Conservation (phyloP, 139 green algal species). For the Asterochloris erici region DNA sequence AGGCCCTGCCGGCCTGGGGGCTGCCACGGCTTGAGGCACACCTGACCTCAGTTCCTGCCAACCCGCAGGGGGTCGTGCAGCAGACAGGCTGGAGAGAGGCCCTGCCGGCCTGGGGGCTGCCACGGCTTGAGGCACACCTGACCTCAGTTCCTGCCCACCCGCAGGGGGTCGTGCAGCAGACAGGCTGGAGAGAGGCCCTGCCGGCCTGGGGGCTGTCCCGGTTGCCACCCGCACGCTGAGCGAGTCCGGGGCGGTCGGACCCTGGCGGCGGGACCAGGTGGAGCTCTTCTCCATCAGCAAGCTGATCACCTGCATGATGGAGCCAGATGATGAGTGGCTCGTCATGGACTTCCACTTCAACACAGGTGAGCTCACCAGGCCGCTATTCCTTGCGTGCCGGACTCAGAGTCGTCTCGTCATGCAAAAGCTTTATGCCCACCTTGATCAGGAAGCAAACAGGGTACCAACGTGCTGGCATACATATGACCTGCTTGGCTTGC, state of each 20-base stretch:
- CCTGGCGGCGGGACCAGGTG: conserved; percentile 79
- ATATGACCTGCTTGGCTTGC: not conserved
- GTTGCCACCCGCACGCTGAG: conserved; percentile 79
- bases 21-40: not conserved
- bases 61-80: not conserved
- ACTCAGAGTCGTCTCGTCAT: not conserved
- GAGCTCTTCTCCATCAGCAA: conserved; percentile 95
- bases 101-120: conserved; percentile 24
- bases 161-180: conserved; percentile 8
- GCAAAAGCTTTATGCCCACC: not conserved
- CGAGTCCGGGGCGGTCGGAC: conserved; percentile 80
- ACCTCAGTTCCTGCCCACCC: too few species aligned
- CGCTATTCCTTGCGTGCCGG: conserved; percentile 7
- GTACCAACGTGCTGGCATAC: too few species aligned
- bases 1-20: conserved; percentile 25
- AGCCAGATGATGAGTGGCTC: conserved; percentile 94
- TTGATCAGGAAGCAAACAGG: not conserved
- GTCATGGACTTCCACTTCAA: conserved; percentile 93
- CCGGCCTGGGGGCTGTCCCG: conserved; percentile 65
- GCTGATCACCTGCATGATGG: conserved; percentile 93
- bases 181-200: not conserved
- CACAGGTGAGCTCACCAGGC: conserved; percentile 16
- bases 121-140: not conserved
- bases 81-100: not conserved
- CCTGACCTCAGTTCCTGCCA: not conserved